Evolutionary conservation across 73 alveolate species (phyloP).

Genomic region (Paramecium octaurelia): DNA sequence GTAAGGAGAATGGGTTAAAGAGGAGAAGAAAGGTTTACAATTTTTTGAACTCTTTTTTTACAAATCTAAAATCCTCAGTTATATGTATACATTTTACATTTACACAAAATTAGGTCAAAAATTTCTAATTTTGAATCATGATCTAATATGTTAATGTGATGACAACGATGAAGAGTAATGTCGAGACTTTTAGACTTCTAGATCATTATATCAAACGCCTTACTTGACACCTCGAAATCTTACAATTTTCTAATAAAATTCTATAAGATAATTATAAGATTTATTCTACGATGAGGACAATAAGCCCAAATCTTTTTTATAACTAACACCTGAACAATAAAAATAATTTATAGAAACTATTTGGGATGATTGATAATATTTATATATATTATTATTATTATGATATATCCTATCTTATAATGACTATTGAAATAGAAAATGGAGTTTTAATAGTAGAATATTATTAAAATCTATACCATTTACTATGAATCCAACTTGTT

Average conservation of each 20-base stretch:
- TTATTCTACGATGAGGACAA: not conserved
- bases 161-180: not conserved
- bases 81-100: not conserved
- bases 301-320: not conserved
- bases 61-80: not conserved
- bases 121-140: slow-evolving; percentile 27
- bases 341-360: not conserved
- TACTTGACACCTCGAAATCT: not conserved
- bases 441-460: not conserved
- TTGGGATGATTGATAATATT: slow-evolving; percentile 28
- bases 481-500: too few relatives aligned
- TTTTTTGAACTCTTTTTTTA: not conserved
- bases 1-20: not conserved
- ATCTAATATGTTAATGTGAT: slow-evolving; percentile 34
- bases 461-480: too few relatives aligned
- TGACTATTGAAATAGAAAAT: not conserved
- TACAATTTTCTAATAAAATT: not conserved
- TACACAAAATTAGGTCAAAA: not conserved
- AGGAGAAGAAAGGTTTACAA: not conserved
- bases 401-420: too few relatives aligned
- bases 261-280: slow-evolving; percentile 1
- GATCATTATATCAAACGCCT: slow-evolving; percentile 24
- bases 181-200: not conserved
- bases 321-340: not conserved
- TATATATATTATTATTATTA: not conserved